Evolutionary conservation across 106 monocot species (phyloP), one percentile per base, ranked within the genome.

Genomic region (Xerophyta viscosa): DNA sequence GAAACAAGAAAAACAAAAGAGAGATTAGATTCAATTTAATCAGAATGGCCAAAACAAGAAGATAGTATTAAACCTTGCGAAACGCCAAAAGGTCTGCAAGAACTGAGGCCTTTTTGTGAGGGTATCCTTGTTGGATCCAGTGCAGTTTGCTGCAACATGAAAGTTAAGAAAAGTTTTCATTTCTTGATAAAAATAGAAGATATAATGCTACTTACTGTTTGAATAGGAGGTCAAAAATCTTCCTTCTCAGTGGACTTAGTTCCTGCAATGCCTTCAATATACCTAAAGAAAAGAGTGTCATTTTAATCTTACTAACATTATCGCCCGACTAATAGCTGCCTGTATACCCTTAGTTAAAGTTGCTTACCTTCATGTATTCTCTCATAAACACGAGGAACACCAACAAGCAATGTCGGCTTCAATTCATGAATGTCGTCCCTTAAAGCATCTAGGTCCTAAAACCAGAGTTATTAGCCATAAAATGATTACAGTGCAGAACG

Each of bases 371-470:
- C 84, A 84, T 88, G 63, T 1, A 96, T 27, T 84, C 68, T 96
- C 66, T 88, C 94, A 64, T 76, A 96, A 64, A 96, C 94, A 60
- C 88, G 72, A 50, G 94, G 94, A 17, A 96, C 94, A 27, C 94
- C 88, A 65, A 77, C 88, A 29, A 96, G 59, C 24, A 96, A 56
- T 26, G 84, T 96, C 7, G 94, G 94, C 58, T 82, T 96, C 48
- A 96, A 33, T 64, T 96, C 94, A 69, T 71, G 68, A 26, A 96
- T 48, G 66, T 96, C 94, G 54, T 96, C 94, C 43, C 81, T 84
- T 44, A 96, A 58, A 50, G 67, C 75, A 80, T 78, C 76, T 43
- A 94, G 59, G 70, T 94, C 72, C 88, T 94, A 27, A 43, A 8
- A 37, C 10, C 11, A 22, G 2, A 66, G 57, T 31, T 12, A n/a